A percentile compares a stretch with the other conserved stretches of the same genome.
phyloP scores from a whole-genome alignment of 345 rosid genomes.

The Populus pruinosa region DNA sequence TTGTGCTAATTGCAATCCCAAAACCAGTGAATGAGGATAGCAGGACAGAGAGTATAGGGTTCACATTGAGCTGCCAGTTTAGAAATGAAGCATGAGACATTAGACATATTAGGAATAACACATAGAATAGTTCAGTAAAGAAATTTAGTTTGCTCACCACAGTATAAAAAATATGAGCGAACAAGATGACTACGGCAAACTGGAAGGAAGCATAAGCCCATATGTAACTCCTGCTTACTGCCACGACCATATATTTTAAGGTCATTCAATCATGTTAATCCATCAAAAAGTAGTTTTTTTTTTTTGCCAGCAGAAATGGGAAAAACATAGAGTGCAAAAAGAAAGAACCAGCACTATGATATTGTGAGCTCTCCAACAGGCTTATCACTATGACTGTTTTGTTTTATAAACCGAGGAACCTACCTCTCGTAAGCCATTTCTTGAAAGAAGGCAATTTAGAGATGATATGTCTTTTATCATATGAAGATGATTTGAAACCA shows the following conservation, averaged over 20 bases:
- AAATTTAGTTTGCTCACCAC: slow-evolving; percentile 33
- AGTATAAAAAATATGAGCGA: slow-evolving; percentile 57
- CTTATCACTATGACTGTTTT: background rate
- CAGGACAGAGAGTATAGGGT: slow-evolving; percentile 45
- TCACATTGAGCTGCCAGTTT: slow-evolving; percentile 44
- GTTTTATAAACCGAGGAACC: background rate
- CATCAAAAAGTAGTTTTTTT: slow-evolving; percentile 3
- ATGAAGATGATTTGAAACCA: background rate
- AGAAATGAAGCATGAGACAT: background rate
- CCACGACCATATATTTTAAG: slow-evolving; percentile 16
- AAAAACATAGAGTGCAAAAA: background rate
- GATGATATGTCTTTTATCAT: background rate
- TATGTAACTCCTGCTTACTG: slow-evolving; percentile 59
- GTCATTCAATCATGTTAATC: slow-evolving; percentile 11
- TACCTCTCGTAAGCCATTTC: background rate
- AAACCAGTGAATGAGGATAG: slow-evolving; percentile 55
- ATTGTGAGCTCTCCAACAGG: background rate
- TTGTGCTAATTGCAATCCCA: slow-evolving; percentile 55
- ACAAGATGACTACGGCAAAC: slow-evolving; percentile 54
- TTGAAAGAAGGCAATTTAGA: background rate
- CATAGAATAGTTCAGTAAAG: background rate
- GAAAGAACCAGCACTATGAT: background rate
- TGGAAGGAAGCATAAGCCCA: slow-evolving; percentile 65
- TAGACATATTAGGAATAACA: background rate
- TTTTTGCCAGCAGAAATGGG: background rate